Evolutionary conservation across 1,139 yeast species (phyloP), one percentile per base, ranked within the genome.

Genomic region (Keqinozyma sinolaborantium): DNA sequence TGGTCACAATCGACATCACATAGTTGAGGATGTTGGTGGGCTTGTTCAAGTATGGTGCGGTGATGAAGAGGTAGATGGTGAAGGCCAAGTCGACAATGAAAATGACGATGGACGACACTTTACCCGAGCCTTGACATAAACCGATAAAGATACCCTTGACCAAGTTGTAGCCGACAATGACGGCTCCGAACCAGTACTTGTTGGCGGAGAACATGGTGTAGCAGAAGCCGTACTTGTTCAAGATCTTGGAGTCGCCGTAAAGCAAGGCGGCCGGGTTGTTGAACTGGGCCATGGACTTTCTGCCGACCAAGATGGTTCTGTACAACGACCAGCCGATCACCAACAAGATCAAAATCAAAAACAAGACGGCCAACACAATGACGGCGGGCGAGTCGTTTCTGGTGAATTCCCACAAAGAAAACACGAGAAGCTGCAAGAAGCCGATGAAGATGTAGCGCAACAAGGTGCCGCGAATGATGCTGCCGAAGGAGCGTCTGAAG

Each of bases 191-290:
- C 85, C 87, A 83, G 53, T 82, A 83, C 43, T 73, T 79, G 10
- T 64, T 64, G 7, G 94, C 92, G 42, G 73, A 73, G 51, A 81
- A 83, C 87, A 83, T 83, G n/a, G 92, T 83, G 56, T 83, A 84
- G 47, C 84, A 75, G 56, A 79, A 83, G 1, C 94, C 94, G 50
- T 76, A 83, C 50, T 79, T 80, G 57, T 77, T 70, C 48, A 83
- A 69, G 26, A 83, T 66, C 26, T 61, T 64, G 29, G 75, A 63
- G 45, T 83, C 83, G 42, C 94, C 92, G 49, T 83, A 84, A 30
- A 84, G 62, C 32, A 81, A 56, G 20, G 90, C 90, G 23, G 94
- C 94, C 0, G 95, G 88, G 49, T 83, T 83, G 31, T 75, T 72
- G 50, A 69, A 79, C 31, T 66, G 53, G 28, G 48, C 44, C 29